A percentile compares a stretch with the other conserved stretches of the same genome.
phyloP scores from a whole-genome alignment of 306 rosid genomes.

The Vicia sativa region DNA sequence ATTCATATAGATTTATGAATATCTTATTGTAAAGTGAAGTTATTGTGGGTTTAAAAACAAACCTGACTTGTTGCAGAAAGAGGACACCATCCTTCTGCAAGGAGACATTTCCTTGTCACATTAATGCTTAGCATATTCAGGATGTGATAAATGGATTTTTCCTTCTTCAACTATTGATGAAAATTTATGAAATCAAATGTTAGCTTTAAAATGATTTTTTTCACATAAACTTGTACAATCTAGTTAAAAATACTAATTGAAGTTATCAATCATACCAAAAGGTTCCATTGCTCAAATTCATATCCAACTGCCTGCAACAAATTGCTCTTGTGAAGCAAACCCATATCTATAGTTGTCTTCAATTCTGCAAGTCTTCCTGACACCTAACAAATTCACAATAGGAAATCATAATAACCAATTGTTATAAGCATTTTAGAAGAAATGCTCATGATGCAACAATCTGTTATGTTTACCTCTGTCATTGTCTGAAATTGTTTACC shows the following conservation, averaged over 20 bases:
- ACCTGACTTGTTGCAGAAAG: slow-evolving; percentile 78
- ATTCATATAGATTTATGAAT: slow-evolving; percentile 10
- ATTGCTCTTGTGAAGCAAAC: slow-evolving; percentile 62
- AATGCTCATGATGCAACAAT: slow-evolving; percentile 20
- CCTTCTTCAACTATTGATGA: slow-evolving; percentile 67
- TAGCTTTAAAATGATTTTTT: slow-evolving; percentile 28
- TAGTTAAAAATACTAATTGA: slow-evolving; percentile 21
- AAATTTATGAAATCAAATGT: slow-evolving; percentile 35
- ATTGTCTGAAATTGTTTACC: slow-evolving; percentile 67
- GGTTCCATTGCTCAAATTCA: slow-evolving; percentile 76
- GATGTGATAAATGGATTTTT: slow-evolving; percentile 72
- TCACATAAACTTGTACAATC: too few relatives aligned
- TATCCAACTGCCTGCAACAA: slow-evolving; percentile 66
- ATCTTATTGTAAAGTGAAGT: slow-evolving; percentile 26
- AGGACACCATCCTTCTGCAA: slow-evolving; percentile 94
- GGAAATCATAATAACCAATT: too few relatives aligned
- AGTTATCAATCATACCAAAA: slow-evolving; percentile 61
- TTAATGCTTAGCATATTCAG: slow-evolving; percentile 90
- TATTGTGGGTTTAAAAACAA: slow-evolving; percentile 35
- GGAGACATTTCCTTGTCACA: slow-evolving; percentile 86
- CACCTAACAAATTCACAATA: slow-evolving; percentile 51
- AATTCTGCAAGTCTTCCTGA: slow-evolving; percentile 77
- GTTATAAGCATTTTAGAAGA: slow-evolving; percentile 12
- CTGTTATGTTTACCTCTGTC: slow-evolving; percentile 56
- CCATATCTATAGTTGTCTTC: slow-evolving; percentile 77